These are phyloP conservation scores for Xylariales sp. DNA, from an alignment of 2,329 filamentous ascomycete species.

Conservation along the genomic window DNA sequence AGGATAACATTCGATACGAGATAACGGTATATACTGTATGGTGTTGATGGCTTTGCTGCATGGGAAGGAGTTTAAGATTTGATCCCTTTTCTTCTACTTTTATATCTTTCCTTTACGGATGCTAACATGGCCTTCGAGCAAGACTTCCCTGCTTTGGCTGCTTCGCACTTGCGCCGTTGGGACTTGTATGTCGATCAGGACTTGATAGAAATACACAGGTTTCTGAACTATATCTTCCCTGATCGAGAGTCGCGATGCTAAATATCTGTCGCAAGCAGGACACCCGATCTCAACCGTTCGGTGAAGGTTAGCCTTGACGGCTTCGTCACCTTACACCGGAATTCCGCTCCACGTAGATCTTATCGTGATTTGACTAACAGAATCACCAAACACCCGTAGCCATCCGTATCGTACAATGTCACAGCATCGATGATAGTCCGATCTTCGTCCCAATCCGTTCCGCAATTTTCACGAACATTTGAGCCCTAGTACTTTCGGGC, in stretches of 20 bases:
- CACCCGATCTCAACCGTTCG: conserved; percentile 3
- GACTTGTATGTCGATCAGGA: conserved; percentile 3
- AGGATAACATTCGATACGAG: conserved; percentile 11
- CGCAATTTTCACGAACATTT: conserved; percentile 69
- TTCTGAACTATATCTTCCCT: conserved; percentile 12
- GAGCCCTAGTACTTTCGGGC: conserved; percentile 67
- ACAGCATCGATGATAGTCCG: too few species aligned
- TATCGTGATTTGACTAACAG: too few species aligned
- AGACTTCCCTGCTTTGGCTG: conserved; percentile 15
- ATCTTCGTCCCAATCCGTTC: conserved; percentile 46
- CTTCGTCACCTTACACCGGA: background rate
- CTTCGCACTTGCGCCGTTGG: background rate
- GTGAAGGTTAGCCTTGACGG: background rate
- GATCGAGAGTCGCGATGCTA: conserved; percentile 15
- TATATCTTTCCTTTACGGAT: conserved; percentile 20
- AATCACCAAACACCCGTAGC: too few species aligned
- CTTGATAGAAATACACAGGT: conserved; percentile 14
- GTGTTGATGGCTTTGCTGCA: conserved; percentile 12
- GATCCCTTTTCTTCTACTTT: conserved; percentile 24
- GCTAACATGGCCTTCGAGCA: conserved; percentile 26
- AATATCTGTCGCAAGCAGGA: conserved; percentile 16
- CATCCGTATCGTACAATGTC: too few species aligned
- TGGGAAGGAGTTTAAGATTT: conserved; percentile 25
- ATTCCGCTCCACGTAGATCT: too few species aligned
- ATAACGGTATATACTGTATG: conserved; percentile 5